Conservation (phyloP, 345 rosid genomes). For the Corchorus olitorius region DNA sequence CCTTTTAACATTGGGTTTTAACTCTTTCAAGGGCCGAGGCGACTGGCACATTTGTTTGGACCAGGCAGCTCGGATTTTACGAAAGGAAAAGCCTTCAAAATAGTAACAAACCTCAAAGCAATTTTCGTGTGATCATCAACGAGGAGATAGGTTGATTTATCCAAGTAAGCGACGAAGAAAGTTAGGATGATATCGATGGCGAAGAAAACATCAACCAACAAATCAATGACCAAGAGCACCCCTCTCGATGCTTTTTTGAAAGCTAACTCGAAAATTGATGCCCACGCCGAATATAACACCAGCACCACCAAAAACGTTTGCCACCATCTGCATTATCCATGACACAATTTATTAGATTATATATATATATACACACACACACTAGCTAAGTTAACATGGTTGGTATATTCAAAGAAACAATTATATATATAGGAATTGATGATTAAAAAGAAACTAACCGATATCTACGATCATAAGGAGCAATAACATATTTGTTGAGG, state of each 20-base stretch:
- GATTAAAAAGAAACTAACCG: constrained; percentile 40
- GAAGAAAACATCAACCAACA: constrained; percentile 76
- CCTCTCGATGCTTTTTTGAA: constrained; percentile 62
- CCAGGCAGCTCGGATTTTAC: background rate
- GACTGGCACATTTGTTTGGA: background rate
- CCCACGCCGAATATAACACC: constrained; percentile 93
- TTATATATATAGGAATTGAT: too few relatives aligned
- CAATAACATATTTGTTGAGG: constrained; percentile 54
- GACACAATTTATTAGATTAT: too few relatives aligned
- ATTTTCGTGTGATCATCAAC: constrained; percentile 81
- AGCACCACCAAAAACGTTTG: constrained; percentile 68
- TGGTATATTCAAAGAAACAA: too few relatives aligned
- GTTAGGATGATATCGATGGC: constrained; percentile 78
- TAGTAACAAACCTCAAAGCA: constrained; percentile 44
- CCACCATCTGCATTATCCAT: constrained; percentile 59
- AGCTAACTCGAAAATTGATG: constrained; percentile 78
- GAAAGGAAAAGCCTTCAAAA: background rate
- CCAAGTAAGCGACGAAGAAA: constrained; percentile 89
- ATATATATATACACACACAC: too few relatives aligned
- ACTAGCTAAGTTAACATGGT: too few relatives aligned
- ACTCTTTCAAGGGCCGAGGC: background rate
- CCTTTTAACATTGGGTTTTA: background rate
- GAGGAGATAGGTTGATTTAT: constrained; percentile 69
- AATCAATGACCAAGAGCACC: constrained; percentile 52
- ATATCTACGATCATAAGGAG: constrained; percentile 89